phyloP scores from a whole-genome alignment of 2,329 filamentous ascomycete species.

The Xylariales sp. region DNA sequence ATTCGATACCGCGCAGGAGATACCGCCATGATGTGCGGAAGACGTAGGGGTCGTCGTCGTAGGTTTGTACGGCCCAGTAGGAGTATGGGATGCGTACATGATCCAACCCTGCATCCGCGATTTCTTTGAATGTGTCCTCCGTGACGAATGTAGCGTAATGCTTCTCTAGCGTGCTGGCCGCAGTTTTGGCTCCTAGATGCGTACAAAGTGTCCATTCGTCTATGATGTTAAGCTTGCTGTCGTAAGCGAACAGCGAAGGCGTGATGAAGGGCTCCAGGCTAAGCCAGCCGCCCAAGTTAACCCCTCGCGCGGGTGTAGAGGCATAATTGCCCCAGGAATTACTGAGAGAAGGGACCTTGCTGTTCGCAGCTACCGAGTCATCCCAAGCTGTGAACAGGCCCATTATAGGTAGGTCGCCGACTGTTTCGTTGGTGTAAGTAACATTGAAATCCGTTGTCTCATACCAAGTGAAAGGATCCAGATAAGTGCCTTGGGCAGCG shows the following conservation, averaged over 20 bases:
- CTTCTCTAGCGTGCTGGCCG: slow-evolving; percentile 68
- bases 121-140: slow-evolving; percentile 77
- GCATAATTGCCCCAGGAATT: slow-evolving; percentile 73
- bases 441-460: slow-evolving; percentile 89
- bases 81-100: slow-evolving; percentile 94
- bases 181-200: slow-evolving; percentile 62
- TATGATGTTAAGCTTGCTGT: slow-evolving; percentile 60
- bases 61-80: slow-evolving; percentile 89
- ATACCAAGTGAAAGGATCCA: slow-evolving; percentile 90
- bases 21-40: slow-evolving; percentile 88
- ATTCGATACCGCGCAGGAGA: slow-evolving; percentile 87
- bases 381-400: slow-evolving; percentile 83
- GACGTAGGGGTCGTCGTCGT: slow-evolving; percentile 83
- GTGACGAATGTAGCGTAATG: slow-evolving; percentile 90
- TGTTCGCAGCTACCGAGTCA: slow-evolving; percentile 73
- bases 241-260: slow-evolving; percentile 78
- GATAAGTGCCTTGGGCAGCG: slow-evolving; percentile 65
- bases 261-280: slow-evolving; percentile 93
- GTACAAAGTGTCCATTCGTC: slow-evolving; percentile 81
- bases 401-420: slow-evolving; percentile 88
- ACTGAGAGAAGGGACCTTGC: slow-evolving; percentile 72
- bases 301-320: slow-evolving; percentile 74
- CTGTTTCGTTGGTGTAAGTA: slow-evolving; percentile 80
- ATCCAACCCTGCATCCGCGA: slow-evolving; percentile 82
- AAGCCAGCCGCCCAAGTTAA: slow-evolving; percentile 93